Base-by-base conservation (phyloP, 306 rosid genomes). In the Echinosophora koreensis region DNA sequence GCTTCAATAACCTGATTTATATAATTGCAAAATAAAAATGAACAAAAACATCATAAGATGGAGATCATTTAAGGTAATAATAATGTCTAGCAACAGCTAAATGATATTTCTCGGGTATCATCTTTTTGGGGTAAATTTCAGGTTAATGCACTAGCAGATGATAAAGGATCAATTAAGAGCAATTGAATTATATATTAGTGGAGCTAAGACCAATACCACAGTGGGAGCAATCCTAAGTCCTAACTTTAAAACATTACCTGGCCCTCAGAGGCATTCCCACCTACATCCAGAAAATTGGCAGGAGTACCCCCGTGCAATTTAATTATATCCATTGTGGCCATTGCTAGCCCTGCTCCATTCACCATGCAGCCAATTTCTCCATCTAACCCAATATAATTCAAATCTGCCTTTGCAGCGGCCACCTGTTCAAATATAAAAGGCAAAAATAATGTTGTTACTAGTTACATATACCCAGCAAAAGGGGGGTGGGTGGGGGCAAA, bases 321-420 rank as follows among this genome's bases (percentile, higher is more conserved):
- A 67, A 95, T 95, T 57, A 95, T 95, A 78, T 95, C 99, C 99
- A 95, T 95, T 9, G 99, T 95, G 74, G 99, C 95, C 99, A 95
- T 95, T 70, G 99, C 97, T 74, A 95, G 84, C 76, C 99, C 99
- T 41, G 97, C 99, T 49, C 99, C 99, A 85, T 95, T 95, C 84
- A 95, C 99, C 99, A 95, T 95, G 89, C 99, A 95, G 63, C 99
- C 99, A 82, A 95, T 95, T 84, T 95, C 99, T 77, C 99, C 99
- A 86, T 95, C 99, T 66, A 95, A 86, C 27, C 99, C 99, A 77
- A 95, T 95, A 61, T 95, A 95, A 80, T 95, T 95, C 74, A 95
- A 86, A 84, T 95, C 97, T 56, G 97, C 99, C 82, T 92, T 89
- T 69, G 97, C 97, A 78, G 99, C 99, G 79, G 85, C 67, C 66